phyloP scores from a whole-genome alignment of 495 filamentous ascomycete species.

The Stereocaulon alpinum region DNA sequence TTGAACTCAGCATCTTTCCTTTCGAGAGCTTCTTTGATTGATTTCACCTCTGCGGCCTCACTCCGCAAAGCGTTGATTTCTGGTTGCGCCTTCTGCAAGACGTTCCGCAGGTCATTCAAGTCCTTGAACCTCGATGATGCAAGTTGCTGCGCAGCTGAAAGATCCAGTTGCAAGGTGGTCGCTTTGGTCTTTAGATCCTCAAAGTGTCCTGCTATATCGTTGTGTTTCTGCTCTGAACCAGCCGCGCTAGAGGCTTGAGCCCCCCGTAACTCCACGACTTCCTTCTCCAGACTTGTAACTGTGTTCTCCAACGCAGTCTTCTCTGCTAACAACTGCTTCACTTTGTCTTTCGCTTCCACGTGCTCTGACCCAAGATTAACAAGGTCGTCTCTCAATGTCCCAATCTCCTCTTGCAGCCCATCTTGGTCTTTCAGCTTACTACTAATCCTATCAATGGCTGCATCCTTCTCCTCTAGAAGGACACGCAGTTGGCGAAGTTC shows the following conservation, averaged over 20 bases:
- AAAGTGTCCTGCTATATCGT: slow-evolving; percentile 56
- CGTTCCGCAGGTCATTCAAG: slow-evolving; percentile 62
- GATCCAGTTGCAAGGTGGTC: slow-evolving; percentile 64
- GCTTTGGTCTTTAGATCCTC: slow-evolving; percentile 64
- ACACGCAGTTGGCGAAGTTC: slow-evolving; percentile 45
- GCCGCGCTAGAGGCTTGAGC: slow-evolving; percentile 39
- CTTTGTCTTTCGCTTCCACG: slow-evolving; percentile 69
- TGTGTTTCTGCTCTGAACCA: slow-evolving; percentile 45
- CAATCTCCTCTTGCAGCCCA: slow-evolving; percentile 77
- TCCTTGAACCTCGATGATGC: slow-evolving; percentile 83
- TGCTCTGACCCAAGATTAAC: slow-evolving; percentile 66
- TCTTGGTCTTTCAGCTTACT: slow-evolving; percentile 64
- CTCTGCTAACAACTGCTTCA: slow-evolving; percentile 55
- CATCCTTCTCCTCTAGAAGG: slow-evolving; percentile 62
- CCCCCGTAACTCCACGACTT: slow-evolving; percentile 47
- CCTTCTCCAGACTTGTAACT: slow-evolving; percentile 53
- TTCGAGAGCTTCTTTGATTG: slow-evolving; percentile 58
- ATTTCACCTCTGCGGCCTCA: slow-evolving; percentile 64
- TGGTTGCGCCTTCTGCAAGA: slow-evolving; percentile 74
- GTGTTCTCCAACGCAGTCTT: slow-evolving; percentile 52
- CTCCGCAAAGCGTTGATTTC: slow-evolving; percentile 66
- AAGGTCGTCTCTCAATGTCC: slow-evolving; percentile 68
- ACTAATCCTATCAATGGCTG: slow-evolving; percentile 53
- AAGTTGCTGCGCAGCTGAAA: slow-evolving; percentile 75
- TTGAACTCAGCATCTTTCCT: slow-evolving; percentile 59